phyloP scores from a whole-genome alignment of 2,329 filamentous ascomycete genomes.

The Oidium heveae region DNA sequence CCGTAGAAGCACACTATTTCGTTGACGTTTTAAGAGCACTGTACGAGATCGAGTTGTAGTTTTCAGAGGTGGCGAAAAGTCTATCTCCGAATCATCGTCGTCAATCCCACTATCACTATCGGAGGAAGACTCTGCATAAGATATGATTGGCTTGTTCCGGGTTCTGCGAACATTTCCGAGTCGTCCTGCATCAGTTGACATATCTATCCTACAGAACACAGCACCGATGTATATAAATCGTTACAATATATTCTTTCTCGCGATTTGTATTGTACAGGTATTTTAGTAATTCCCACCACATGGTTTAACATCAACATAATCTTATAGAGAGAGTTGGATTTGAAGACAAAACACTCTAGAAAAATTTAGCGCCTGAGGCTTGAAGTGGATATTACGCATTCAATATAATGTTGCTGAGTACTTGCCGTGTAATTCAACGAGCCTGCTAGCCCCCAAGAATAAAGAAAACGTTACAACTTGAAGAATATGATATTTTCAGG shows the following conservation, averaged over 20 bases:
- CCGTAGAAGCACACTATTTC: not conserved
- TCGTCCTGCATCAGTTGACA: not conserved
- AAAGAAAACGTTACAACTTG: too few relatives aligned
- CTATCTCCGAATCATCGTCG: not conserved
- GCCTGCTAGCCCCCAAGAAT: too few relatives aligned
- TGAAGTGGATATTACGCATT: too few relatives aligned
- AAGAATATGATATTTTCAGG: too few relatives aligned
- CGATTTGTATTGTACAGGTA: too few relatives aligned
- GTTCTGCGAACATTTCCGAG: not conserved
- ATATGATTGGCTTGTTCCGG: not conserved
- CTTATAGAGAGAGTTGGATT: too few relatives aligned
- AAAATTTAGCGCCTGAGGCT: too few relatives aligned
- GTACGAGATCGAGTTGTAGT: not conserved
- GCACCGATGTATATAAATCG: not conserved
- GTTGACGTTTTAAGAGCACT: not conserved
- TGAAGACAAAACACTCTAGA: too few relatives aligned
- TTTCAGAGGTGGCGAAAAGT: not conserved
- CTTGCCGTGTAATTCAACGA: too few relatives aligned
- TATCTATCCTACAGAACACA: not conserved
- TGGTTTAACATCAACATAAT: too few relatives aligned
- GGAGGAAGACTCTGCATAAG: not conserved
- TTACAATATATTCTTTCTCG: not conserved
- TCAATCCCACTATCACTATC: not conserved
- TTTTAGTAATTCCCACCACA: too few relatives aligned
- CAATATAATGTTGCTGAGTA: too few relatives aligned